Percentiles rank a stretch among this genome's conserved stretches.
Conservation (phyloP, 2,329 filamentous ascomycete species). For the Microsporum audouinii region DNA sequence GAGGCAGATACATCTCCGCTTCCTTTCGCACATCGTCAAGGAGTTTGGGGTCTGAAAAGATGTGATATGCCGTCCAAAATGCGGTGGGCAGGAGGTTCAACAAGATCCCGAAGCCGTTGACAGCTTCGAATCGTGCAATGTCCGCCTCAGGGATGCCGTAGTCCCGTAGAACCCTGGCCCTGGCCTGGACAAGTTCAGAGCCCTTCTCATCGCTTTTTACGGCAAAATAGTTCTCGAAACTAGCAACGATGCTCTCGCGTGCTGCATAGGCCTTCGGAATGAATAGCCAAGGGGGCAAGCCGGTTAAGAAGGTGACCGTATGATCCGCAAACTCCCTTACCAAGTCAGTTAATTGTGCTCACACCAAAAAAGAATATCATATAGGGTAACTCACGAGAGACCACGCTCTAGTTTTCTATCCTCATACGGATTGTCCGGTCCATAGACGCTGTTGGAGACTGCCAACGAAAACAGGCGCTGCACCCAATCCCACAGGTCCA, state of each 20-base stretch:
- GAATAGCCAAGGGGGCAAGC: no score
- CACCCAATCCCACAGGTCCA: no score
- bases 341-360: no score
- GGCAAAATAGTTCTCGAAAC: conserved; percentile 30
- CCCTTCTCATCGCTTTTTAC: conserved; percentile 26
- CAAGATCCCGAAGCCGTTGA: conserved; percentile 31
- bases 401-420: conserved; percentile 15
- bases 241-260: conserved; percentile 18
- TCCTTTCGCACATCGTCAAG: conserved; percentile 26
- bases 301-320: no score
- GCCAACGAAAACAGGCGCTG: no score
- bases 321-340: no score
- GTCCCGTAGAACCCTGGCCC: conserved; percentile 24
- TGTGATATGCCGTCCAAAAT: conserved; percentile 34
- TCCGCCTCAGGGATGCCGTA: conserved; percentile 27
- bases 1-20: conserved; percentile 14
- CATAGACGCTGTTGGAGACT: conserved; percentile 33
- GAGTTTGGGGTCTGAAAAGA: conserved; percentile 25
- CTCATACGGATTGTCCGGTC: conserved; percentile 29
- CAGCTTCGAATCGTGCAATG: conserved; percentile 34
- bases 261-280: no score
- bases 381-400: conserved; percentile 10
- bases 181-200: conserved; percentile 28
- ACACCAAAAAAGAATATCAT: no score
- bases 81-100: conserved; percentile 31